Percentiles rank a stretch among this genome's conserved stretches.
Evolutionary conservation across 768 basidiomycete species (phyloP).

Genomic region (Boletus edulis): DNA sequence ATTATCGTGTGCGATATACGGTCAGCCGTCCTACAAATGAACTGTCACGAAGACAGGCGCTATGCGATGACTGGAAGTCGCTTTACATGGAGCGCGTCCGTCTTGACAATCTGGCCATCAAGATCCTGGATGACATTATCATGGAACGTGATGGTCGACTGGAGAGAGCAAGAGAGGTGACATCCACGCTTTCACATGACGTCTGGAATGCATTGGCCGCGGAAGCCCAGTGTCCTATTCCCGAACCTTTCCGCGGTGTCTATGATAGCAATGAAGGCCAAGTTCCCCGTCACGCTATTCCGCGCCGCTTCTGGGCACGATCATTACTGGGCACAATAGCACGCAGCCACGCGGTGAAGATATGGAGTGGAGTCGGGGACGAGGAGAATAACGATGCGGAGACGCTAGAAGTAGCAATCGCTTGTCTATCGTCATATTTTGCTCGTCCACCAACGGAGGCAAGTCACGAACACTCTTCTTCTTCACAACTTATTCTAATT

Average conservation of each 20-base stretch:
- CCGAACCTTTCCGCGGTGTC: conserved; percentile 26
- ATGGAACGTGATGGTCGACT: conserved; percentile 36
- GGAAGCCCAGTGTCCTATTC: conserved; percentile 37
- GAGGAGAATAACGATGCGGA: conserved; percentile 7
- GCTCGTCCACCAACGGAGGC: conserved; percentile 44
- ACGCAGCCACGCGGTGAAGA: conserved; percentile 38
- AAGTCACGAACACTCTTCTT: conserved; percentile 8
- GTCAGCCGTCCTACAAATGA: conserved; percentile 40
- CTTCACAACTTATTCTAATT: not conserved
- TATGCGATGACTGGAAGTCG: conserved; percentile 42
- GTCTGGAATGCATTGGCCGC: conserved; percentile 53
- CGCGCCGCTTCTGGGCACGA: conserved; percentile 51
- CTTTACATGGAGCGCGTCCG: conserved; percentile 45
- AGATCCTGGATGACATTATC: conserved; percentile 42
- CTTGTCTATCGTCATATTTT: conserved; percentile 53
- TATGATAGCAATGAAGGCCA: conserved; percentile 5
- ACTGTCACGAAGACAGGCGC: conserved; percentile 26
- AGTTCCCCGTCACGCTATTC: conserved; percentile 32
- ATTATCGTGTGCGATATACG: conserved; percentile 50
- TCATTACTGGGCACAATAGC: conserved; percentile 43
- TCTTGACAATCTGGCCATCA: conserved; percentile 42
- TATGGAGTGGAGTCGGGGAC: conserved; percentile 33
- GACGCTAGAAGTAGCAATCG: conserved; percentile 45
- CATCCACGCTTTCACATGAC: conserved; percentile 45
- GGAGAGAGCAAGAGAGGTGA: conserved; percentile 38